Percentiles rank a stretch among this genome's conserved stretches.
Evolutionary conservation across 2,329 filamentous ascomycete genomes (phyloP).

Genomic region (Ophiostoma tasmaniense): DNA sequence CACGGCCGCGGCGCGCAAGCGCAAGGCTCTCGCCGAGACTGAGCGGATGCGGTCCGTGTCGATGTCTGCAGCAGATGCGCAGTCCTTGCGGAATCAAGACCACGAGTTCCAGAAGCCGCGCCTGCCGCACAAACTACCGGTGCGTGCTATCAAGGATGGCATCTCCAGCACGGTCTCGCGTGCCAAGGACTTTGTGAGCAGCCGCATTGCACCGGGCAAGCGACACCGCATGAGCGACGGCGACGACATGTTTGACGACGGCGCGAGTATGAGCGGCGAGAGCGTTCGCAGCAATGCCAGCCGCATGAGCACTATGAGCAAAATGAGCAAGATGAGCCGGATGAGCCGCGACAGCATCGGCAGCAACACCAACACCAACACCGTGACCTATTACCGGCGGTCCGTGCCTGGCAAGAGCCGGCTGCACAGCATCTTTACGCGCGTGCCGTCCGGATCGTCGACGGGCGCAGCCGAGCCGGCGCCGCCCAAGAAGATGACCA

Average conservation of each 20-base stretch:
- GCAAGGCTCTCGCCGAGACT: slow-evolving; percentile 21
- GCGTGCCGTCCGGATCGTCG: slow-evolving; percentile 10
- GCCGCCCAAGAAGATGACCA: slow-evolving; percentile 15
- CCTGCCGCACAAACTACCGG: background rate
- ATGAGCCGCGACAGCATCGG: slow-evolving; percentile 13
- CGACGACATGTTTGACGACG: slow-evolving; percentile 2
- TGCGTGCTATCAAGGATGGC: slow-evolving; percentile 8
- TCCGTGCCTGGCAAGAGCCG: slow-evolving; percentile 39
- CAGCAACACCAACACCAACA: slow-evolving; percentile 11
- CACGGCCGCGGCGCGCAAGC: slow-evolving; percentile 12
- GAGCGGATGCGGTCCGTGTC: slow-evolving; percentile 8
- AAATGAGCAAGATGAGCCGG: background rate
- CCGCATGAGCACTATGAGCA: background rate
- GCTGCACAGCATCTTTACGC: slow-evolving; percentile 18
- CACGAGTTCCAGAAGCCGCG: slow-evolving; percentile 24
- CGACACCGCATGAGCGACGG: background rate
- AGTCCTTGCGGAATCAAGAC: slow-evolving; percentile 12
- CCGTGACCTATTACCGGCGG: slow-evolving; percentile 22
- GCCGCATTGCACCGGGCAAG: slow-evolving; percentile 1
- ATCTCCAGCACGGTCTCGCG: slow-evolving; percentile 14
- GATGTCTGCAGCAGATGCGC: slow-evolving; percentile 17
- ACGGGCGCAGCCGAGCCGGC: background rate
- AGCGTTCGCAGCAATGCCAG: slow-evolving; percentile 8
- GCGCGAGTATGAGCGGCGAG: slow-evolving; percentile 16
- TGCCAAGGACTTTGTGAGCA: slow-evolving; percentile 14